Percentiles rank a stretch among this genome's conserved stretches.
Evolutionary conservation across 2,329 filamentous ascomycete genomes (phyloP).

Genomic region (Stemphylium beticola): DNA sequence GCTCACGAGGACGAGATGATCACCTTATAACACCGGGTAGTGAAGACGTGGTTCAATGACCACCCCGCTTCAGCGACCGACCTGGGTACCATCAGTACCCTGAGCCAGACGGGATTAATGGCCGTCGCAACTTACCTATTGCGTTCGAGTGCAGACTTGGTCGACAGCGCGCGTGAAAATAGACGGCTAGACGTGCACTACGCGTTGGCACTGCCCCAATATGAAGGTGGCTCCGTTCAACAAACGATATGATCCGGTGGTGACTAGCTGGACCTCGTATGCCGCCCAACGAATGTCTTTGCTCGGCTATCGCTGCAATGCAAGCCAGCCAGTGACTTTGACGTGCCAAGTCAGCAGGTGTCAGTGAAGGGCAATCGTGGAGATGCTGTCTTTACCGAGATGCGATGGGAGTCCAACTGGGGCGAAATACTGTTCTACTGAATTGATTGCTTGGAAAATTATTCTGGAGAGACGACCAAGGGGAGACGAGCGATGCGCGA

Average conservation of each 20-base stretch:
- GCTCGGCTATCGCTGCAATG: slow-evolving; percentile 24
- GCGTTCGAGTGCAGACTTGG: not conserved
- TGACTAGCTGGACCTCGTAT: slow-evolving; percentile 27
- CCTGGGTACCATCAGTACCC: slow-evolving; percentile 14
- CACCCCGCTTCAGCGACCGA: not conserved
- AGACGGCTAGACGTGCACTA: slow-evolving; percentile 15
- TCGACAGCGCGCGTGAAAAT: slow-evolving; percentile 1
- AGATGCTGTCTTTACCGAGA: not conserved
- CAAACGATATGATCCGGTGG: slow-evolving; percentile 35
- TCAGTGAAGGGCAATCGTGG: slow-evolving; percentile 3
- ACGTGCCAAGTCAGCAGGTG: slow-evolving; percentile 27
- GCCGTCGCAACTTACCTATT: slow-evolving; percentile 20
- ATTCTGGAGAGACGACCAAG: slow-evolving; percentile 1
- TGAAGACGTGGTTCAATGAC: slow-evolving; percentile 16
- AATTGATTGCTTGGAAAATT: not conserved
- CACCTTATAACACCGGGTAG: slow-evolving; percentile 30
- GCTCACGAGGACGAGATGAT: slow-evolving; percentile 37
- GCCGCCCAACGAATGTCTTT: slow-evolving; percentile 28
- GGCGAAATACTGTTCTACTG: not conserved
- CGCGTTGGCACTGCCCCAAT: slow-evolving; percentile 17
- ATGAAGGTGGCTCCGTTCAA: slow-evolving; percentile 21
- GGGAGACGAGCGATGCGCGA: slow-evolving; percentile 9
- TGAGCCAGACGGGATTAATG: not conserved
- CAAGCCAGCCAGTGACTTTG: slow-evolving; percentile 22
- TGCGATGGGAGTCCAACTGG: not conserved